These are phyloP conservation scores for Trichoderma sp. DNA, from an alignment of 2,329 filamentous ascomycete species.

Conservation along the genomic window DNA sequence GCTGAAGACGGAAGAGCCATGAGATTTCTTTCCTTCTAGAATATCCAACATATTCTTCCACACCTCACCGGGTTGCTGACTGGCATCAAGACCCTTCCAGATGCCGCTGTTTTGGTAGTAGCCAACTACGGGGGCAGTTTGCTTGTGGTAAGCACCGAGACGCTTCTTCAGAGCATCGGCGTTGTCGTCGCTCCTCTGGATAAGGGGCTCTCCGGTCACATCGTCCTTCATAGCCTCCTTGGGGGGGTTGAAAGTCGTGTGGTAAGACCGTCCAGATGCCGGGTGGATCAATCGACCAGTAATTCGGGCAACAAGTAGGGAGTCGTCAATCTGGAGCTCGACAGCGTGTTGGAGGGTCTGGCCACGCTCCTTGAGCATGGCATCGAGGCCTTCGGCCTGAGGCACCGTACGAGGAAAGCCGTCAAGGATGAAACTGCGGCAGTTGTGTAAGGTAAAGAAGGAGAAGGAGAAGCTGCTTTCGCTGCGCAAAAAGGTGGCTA, in stretches of 20 bases:
- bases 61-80: conserved; percentile 90
- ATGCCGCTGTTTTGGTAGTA: conserved; percentile 99
- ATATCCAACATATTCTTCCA: conserved; percentile 90
- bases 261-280: conserved; percentile 92
- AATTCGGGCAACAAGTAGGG: conserved; percentile 89
- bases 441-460: conserved; percentile 4
- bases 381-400: conserved; percentile 90
- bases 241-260: conserved; percentile 98
- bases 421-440: conserved; percentile 87
- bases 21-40: conserved; percentile 59
- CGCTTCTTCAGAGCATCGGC: conserved; percentile 94
- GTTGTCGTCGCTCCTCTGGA: conserved; percentile 97
- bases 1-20: conserved; percentile 42
- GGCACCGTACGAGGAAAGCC: conserved; percentile 96
- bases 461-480: conserved; percentile 21
- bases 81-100: conserved; percentile 93
- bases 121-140: conserved; percentile 86
- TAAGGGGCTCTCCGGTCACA: conserved; percentile 90
- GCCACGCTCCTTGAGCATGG: conserved; percentile 76
- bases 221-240: conserved; percentile 94
- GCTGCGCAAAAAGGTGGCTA: not conserved
- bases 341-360: conserved; percentile 92
- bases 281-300: conserved; percentile 95
- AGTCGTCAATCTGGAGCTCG: conserved; percentile 95
- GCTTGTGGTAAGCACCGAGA: conserved; percentile 85